Evolutionary conservation across 1,284 basidiomycete genomes (phyloP), one percentile per base, ranked within the genome.

Genomic region (Melampsora americana): DNA sequence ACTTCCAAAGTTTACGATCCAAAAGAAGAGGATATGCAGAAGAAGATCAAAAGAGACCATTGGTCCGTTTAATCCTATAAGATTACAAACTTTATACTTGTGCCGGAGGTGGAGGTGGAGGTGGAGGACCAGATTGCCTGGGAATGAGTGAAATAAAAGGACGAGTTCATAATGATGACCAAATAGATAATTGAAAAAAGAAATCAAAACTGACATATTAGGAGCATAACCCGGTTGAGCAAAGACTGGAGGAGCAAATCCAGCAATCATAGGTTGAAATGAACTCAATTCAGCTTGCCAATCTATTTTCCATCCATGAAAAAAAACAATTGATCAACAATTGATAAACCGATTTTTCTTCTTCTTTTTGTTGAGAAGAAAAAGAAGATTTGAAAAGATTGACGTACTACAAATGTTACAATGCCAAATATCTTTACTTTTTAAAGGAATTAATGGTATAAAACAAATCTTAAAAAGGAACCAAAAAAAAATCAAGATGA

Each of bases 361-460:
- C n/a, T n/a, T n/a, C n/a, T n/a, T n/a, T n/a, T n/a, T n/a, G n/a
- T n/a, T n/a, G n/a, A n/a, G n/a, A n/a, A n/a, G n/a, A n/a, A n/a
- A n/a, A n/a, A n/a, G n/a, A n/a, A n/a, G n/a, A n/a, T n/a, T n/a
- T n/a, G n/a, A 20, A 44, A 12, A 44, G 20, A 12, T 46, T n/a
- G 35, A 32, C 62, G n/a, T 60, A 73, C 69, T 72, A 30, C 69
- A 72, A 20, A 72, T 72, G 42, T 48, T 72, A 60, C 69, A 72
- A 61, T 72, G 69, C 69, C 69, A 72, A 46, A 72, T 65, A 46
- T 72, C 60, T 26, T 65, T 65, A 30, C 44, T 65, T 4, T 46
- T 48, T 30, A 39, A 64, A 2, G 69, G 69, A 28, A 72, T 14
- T 14, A 72, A n/a, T 6, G 69, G 59, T 14, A 72, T 20, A 42